phyloP scores from a whole-genome alignment of 371 early-diverging fungal genomes.

The Zychaea mexicana region DNA sequence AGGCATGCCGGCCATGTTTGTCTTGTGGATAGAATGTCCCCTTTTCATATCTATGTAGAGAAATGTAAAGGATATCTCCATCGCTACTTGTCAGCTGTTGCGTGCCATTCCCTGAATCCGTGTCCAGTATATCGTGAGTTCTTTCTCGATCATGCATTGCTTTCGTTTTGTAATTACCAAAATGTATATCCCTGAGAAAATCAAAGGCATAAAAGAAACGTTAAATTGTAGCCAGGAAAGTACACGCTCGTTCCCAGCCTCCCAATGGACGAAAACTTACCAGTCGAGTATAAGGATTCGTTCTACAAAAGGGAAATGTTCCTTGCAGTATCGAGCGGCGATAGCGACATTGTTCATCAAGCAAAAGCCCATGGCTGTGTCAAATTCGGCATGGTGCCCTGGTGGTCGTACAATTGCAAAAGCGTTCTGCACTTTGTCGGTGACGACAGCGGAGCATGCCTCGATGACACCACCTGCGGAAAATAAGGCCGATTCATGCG shows the following conservation, averaged over 20 bases:
- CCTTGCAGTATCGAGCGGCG: conserved; percentile 65
- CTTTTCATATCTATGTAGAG: conserved; percentile 84
- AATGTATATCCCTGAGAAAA: conserved; percentile 84
- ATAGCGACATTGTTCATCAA: conserved; percentile 88
- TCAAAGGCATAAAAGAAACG: not conserved
- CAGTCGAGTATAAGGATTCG: conserved; percentile 89
- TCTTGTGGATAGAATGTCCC: conserved; percentile 79
- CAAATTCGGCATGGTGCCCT: conserved; percentile 88
- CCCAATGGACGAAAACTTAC: too few relatives aligned
- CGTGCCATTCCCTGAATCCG: conserved; percentile 81
- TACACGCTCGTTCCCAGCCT: too few relatives aligned
- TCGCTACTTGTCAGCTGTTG: conserved; percentile 81
- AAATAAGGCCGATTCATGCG: conserved; percentile 63
- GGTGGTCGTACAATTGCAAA: conserved; percentile 88
- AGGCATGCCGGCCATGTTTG: conserved; percentile 51
- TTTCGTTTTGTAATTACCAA: conserved; percentile 50
- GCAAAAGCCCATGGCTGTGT: conserved; percentile 83
- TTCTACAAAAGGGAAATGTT: conserved; percentile 31
- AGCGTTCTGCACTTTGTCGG: conserved; percentile 69
- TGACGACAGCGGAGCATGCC: conserved; percentile 68
- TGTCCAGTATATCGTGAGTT: not conserved
- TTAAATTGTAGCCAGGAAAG: conserved; percentile 3
- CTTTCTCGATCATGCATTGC: not conserved
- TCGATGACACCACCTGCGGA: conserved; percentile 80
- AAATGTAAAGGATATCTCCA: conserved; percentile 79